Evolutionary conservation across 768 basidiomycete genomes (phyloP).

Genomic region (Trametes maxima): DNA sequence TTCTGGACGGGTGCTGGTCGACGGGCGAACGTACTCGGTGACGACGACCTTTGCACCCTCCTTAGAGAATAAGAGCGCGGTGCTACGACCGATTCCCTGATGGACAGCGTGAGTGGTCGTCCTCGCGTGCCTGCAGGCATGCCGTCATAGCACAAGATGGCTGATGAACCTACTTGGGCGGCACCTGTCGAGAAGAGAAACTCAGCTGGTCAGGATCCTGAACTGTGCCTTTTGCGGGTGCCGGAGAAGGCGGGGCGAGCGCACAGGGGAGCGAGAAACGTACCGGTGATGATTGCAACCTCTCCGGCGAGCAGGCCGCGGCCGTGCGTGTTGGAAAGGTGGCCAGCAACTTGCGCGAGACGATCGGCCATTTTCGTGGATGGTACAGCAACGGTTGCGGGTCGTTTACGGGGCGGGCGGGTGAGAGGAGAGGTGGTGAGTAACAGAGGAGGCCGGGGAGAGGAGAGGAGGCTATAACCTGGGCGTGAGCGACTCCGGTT

Average conservation of each 20-base stretch:
- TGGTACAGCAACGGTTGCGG: not conserved
- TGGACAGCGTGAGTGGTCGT: not conserved
- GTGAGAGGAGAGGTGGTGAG: constrained; percentile 6
- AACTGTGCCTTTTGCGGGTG: not conserved
- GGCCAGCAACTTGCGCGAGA: constrained; percentile 70
- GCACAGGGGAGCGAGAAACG: constrained; percentile 26
- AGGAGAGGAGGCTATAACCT: constrained; percentile 8
- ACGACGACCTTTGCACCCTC: constrained; percentile 89
- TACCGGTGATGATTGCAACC: constrained; percentile 86
- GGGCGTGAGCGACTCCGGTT: constrained; percentile 5
- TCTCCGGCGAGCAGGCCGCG: constrained; percentile 72
- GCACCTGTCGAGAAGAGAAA: constrained; percentile 50
- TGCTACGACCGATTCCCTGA: constrained; percentile 78
- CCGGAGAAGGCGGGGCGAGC: not conserved
- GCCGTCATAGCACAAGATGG: constrained; percentile 17
- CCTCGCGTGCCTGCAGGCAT: constrained; percentile 1
- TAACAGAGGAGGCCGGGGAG: not conserved
- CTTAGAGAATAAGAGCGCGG: constrained; percentile 76
- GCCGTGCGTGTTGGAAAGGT: constrained; percentile 53
- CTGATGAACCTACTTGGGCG: constrained; percentile 57
- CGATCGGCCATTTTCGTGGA: constrained; percentile 35
- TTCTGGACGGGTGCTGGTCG: not conserved
- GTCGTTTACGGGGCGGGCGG: not conserved
- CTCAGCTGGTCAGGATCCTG: constrained; percentile 13
- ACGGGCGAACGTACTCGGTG: constrained; percentile 59